Evolutionary conservation across 2,329 filamentous ascomycete species (phyloP).

Genomic region (Neonectria neomacrospora): DNA sequence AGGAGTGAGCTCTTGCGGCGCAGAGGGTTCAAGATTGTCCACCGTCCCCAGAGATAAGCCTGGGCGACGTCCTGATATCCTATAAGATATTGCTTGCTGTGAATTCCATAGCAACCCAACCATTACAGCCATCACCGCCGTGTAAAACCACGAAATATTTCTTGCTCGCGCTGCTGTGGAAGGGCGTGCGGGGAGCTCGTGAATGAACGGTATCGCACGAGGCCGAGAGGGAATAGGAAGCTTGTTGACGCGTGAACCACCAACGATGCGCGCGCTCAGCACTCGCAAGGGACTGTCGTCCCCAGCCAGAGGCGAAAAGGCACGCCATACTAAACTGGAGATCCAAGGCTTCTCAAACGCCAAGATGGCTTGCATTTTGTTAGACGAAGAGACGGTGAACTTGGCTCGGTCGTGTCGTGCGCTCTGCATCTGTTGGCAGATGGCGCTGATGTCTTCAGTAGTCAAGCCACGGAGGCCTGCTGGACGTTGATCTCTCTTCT

Average conservation of each 20-base stretch:
- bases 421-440: constrained; percentile 35
- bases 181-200: neutral
- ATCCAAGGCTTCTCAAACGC: constrained; percentile 7
- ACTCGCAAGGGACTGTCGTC: neutral
- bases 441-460: constrained; percentile 2
- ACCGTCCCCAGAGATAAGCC: neutral
- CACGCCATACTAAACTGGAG: neutral
- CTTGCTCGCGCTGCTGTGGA: neutral
- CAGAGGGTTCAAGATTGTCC: neutral
- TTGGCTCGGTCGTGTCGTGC: constrained; percentile 25
- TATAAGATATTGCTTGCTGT: neutral
- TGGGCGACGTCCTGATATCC: neutral
- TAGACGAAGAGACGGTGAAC: neutral
- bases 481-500: constrained; percentile 6
- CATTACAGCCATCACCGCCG: neutral
- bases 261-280: neutral
- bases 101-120: neutral
- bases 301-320: neutral
- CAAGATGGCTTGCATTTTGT: constrained; percentile 7
- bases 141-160: neutral
- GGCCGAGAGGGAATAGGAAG: neutral
- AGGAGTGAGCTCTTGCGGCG: neutral
- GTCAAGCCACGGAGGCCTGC: constrained; percentile 22
- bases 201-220: constrained; percentile 3
- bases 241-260: constrained; percentile 1